Base-by-base conservation (phyloP, 1,284 basidiomycete genomes). In the Austroboletus rostrupii region DNA sequence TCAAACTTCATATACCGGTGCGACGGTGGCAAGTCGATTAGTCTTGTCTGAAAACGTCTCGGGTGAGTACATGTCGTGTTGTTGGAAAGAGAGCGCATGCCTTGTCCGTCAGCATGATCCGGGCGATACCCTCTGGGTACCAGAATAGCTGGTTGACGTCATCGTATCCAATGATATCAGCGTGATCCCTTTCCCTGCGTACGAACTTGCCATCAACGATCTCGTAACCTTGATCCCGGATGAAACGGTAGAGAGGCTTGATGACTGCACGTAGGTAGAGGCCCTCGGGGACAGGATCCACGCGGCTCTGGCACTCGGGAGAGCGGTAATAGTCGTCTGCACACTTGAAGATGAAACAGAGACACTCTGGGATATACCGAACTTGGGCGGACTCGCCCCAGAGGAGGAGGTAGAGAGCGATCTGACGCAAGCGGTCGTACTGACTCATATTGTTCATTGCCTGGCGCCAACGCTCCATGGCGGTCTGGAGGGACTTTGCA, bases 331-430 rank as follows among this genome's bases (percentile, higher is more conserved):
- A 99, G 74, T 99, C 96, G 70, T 99, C 96, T 47, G 97, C 96
- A 64, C 96, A 99, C 74, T 99, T 99, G 87, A 99, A 99, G 70
- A 99, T 96, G 81, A 98, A 99, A 75, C 95, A 98, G 48, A 99
- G 75, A 64, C 91, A 94, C 68, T 99, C 96, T 23, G 97, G 95
- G 35, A 92, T 88, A 72, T 98, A 98, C 52, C 96, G 88, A 51
- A 99, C 90, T 66, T 99, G 97, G 47, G 94, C 95, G 2, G 90
- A 96, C 73, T 99, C 96, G 57, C 95, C 96, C 96, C 97, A 99
- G 69, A 94, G 97, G 45, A 99, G 80, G 43, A 99, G 81, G 70
- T 87, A 99, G 29, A 99, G 83, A 0, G 96, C 96, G 55, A 99
- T 83, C 71, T 99, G 96, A 21, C 97, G 88, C 29, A 98, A 80